phyloP scores from a whole-genome alignment of 495 filamentous ascomycete genomes.

The Aspergillus homomorphus region DNA sequence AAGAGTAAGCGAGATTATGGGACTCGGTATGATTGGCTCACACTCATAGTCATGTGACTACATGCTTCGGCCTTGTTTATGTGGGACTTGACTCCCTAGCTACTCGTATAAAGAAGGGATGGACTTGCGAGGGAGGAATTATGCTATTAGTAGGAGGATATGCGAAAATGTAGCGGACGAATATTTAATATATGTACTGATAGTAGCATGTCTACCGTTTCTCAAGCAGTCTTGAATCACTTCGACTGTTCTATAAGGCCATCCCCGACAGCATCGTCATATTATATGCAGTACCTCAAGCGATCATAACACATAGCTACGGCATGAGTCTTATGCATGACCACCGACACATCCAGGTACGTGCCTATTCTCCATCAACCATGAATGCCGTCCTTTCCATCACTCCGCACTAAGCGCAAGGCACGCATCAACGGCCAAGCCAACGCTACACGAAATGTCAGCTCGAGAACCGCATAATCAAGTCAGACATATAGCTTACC shows the following conservation, averaged over 20 bases:
- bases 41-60: background rate
- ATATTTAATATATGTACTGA: background rate
- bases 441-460: conserved; percentile 58
- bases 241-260: background rate
- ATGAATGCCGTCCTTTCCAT: conserved; percentile 15
- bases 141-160: too few relatives aligned
- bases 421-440: conserved; percentile 87
- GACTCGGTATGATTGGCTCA: background rate
- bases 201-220: background rate
- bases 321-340: background rate
- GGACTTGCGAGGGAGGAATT: too few relatives aligned
- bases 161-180: background rate
- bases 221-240: background rate
- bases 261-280: conserved; percentile 5
- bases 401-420: conserved; percentile 65
- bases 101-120: too few relatives aligned
- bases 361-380: background rate
- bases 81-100: too few relatives aligned
- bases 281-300: conserved; percentile 8
- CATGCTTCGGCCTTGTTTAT: too few relatives aligned
- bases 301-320: conserved; percentile 7
- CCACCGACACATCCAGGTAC: background rate
- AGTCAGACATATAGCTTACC: conserved; percentile 51
- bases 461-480: background rate
- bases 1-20: conserved; percentile 32